Percentiles rank a stretch among this genome's conserved stretches.
Evolutionary conservation across 1,139 yeast species (phyloP).

Genomic region (Diutina rugosa): DNA sequence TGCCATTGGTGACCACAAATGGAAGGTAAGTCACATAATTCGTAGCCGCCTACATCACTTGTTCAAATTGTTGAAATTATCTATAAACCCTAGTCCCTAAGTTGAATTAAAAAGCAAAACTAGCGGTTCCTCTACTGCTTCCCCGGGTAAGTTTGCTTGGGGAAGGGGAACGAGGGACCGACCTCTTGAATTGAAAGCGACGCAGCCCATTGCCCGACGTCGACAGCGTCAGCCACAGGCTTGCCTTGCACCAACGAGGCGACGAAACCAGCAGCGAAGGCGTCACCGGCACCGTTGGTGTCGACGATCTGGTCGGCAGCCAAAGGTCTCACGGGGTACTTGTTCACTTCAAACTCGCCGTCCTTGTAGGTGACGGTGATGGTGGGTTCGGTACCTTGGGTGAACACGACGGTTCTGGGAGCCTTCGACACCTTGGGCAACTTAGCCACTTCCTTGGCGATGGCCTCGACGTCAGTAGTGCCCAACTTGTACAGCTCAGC

Average conservation of each 20-base stretch:
- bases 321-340: constrained; percentile 61
- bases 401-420: constrained; percentile 78
- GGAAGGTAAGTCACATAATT: background rate
- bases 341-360: constrained; percentile 30
- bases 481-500: constrained; percentile 72
- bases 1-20: background rate
- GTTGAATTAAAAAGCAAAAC: background rate
- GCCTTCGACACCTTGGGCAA: constrained; percentile 65
- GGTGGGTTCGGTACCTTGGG: constrained; percentile 89
- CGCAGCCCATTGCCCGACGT: constrained; percentile 97
- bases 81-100: background rate
- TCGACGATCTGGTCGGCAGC: constrained; percentile 60
- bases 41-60: background rate
- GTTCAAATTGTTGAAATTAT: constrained; percentile 1
- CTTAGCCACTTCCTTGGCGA: constrained; percentile 65
- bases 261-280: constrained; percentile 94
- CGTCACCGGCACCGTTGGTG: constrained; percentile 99
- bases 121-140: background rate
- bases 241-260: constrained; percentile 79
- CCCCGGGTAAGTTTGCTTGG: constrained; percentile 41
- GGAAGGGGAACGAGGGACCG: constrained; percentile 91
- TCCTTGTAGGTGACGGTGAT: constrained; percentile 47
- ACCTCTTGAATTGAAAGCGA: constrained; percentile 79
- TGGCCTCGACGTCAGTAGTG: constrained; percentile 49
- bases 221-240: constrained; percentile 47